These are phyloP conservation scores for Paramecium sexaurelia DNA, from an alignment of 73 alveolate species.

Conservation along the genomic window DNA sequence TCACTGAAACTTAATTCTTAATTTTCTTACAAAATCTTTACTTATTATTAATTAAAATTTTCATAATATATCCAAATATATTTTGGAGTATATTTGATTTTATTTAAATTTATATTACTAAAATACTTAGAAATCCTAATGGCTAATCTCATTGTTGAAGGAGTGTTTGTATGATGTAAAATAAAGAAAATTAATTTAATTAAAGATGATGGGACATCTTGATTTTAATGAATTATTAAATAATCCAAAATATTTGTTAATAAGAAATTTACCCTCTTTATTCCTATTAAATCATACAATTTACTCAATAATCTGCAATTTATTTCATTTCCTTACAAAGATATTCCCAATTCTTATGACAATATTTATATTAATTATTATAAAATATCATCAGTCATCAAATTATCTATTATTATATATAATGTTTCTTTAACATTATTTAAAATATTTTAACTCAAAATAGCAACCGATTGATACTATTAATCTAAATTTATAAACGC, in stretches of 20 bases:
- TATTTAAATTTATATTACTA: not conserved
- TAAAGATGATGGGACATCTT: not conserved
- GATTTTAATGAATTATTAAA: not conserved
- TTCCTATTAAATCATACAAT: conserved; percentile 42
- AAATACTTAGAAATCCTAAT: not conserved
- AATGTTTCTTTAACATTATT: conserved; percentile 33
- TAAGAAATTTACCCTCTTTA: conserved; percentile 26
- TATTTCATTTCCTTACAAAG: not conserved
- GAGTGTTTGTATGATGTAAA: conserved; percentile 24
- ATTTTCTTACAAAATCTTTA: not conserved
- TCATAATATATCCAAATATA: not conserved
- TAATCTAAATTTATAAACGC: conserved; percentile 21
- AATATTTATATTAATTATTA: not conserved
- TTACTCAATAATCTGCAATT: conserved; percentile 11
- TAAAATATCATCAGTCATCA: conserved; percentile 1
- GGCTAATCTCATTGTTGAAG: conserved; percentile 42
- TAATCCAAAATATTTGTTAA: not conserved
- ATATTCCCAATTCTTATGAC: conserved; percentile 18
- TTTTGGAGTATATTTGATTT: not conserved
- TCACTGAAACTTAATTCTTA: not conserved
- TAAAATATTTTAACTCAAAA: not conserved
- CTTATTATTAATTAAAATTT: not conserved
- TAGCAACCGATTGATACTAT: conserved; percentile 15
- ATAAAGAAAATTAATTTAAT: not conserved
- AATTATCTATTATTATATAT: not conserved